These are phyloP conservation scores for Stephanodiscus minutulus DNA, from an alignment of 108 stramenopile species.

Conservation along the genomic window DNA sequence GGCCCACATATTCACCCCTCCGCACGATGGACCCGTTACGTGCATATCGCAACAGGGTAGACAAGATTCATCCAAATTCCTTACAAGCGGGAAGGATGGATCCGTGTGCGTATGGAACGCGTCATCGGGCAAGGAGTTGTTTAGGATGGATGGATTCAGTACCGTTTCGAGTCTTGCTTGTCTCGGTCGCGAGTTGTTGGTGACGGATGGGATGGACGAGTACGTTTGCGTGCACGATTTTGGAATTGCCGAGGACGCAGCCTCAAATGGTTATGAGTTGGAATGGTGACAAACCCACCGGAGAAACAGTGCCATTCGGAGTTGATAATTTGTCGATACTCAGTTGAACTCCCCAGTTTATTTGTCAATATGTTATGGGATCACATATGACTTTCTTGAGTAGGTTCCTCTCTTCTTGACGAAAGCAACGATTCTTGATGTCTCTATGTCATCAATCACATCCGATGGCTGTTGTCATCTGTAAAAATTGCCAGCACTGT, in stretches of 20 bases:
- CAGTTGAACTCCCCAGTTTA: too few relatives aligned
- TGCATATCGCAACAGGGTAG: conserved; percentile 41
- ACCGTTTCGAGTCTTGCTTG: conserved; percentile 57
- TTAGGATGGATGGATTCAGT: conserved; percentile 65
- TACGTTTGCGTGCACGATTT: conserved; percentile 80
- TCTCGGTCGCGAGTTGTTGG: conserved; percentile 51
- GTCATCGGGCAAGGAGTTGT: conserved; percentile 53
- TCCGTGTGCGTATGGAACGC: conserved; percentile 59
- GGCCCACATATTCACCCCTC: conserved; percentile 59
- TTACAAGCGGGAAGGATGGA: conserved; percentile 58
- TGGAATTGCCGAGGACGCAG: conserved; percentile 38
- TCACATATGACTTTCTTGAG: conserved; percentile 26
- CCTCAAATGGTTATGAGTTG: conserved; percentile 41
- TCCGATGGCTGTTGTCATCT: conserved; percentile 20
- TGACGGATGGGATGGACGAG: conserved; percentile 69
- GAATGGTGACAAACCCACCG: conserved; percentile 33
- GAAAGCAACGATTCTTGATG: conserved; percentile 12
- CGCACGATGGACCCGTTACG: conserved; percentile 50
- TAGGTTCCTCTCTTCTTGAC: conserved; percentile 5
- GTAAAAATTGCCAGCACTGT: conserved; percentile 13
- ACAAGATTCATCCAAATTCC: conserved; percentile 50
- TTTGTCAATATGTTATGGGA: conserved; percentile 19
- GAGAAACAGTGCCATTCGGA: not conserved
- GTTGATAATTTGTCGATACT: not conserved
- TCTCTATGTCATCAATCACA: conserved; percentile 34